These are phyloP conservation scores for Haematococcus lacustris DNA, from an alignment of 139 green algal species.

Conservation along the genomic window DNA sequence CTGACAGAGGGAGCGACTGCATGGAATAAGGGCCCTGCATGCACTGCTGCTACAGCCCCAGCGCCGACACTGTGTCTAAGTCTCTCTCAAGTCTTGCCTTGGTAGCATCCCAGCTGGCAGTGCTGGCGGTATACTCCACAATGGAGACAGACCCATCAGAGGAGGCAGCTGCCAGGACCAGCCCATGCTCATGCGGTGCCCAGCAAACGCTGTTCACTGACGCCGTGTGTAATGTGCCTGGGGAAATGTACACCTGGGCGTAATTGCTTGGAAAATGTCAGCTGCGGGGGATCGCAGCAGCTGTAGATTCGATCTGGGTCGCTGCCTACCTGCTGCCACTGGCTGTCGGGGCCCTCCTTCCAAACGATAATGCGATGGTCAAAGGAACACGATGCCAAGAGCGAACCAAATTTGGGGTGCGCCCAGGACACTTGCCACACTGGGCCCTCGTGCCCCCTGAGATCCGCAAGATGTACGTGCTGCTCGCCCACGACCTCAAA, in stretches of 20 bases:
- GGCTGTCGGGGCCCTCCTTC: slow-evolving; percentile 70
- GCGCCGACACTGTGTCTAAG: too few relatives aligned
- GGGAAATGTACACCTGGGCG: slow-evolving; percentile 47
- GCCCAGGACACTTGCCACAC: slow-evolving; percentile 85
- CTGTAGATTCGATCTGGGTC: not conserved
- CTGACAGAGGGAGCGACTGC: too few relatives aligned
- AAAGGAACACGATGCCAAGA: slow-evolving; percentile 89
- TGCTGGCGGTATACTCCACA: slow-evolving; percentile 36
- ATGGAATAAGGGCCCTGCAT: too few relatives aligned
- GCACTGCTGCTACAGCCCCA: too few relatives aligned
- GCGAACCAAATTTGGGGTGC: slow-evolving; percentile 89
- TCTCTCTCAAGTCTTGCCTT: too few relatives aligned
- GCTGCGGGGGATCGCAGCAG: not conserved
- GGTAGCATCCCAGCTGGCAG: slow-evolving; percentile 43
- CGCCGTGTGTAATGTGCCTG: slow-evolving; percentile 45
- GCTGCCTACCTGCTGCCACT: slow-evolving; percentile 60
- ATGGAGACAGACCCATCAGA: slow-evolving; percentile 85
- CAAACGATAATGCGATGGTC: slow-evolving; percentile 90
- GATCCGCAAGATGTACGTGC: slow-evolving; percentile 56
- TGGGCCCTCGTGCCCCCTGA: slow-evolving; percentile 89
- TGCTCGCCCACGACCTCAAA: slow-evolving; percentile 72
- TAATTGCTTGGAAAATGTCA: not conserved
- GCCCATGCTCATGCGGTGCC: slow-evolving; percentile 87
- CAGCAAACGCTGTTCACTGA: slow-evolving; percentile 92
- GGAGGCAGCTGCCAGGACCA: slow-evolving; percentile 81